Evolutionary conservation across 2,329 filamentous ascomycete species (phyloP), one percentile per base, ranked within the genome.

Genomic region (Alternaria longipes): DNA sequence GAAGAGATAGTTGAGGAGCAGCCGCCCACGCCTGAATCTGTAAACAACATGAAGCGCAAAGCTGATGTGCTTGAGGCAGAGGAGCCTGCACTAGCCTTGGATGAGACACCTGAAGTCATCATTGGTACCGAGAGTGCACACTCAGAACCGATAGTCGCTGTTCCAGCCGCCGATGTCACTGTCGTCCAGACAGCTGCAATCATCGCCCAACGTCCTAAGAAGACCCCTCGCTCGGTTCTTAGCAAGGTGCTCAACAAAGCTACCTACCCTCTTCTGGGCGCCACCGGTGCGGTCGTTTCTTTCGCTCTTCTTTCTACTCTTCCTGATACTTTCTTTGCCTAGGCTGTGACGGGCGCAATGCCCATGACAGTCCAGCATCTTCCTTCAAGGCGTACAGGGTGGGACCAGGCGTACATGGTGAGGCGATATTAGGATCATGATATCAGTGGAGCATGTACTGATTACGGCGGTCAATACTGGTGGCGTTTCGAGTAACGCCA

Each of bases 1-100:
- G 63, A 68, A 1, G 74, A 77, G 50, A 76, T 76, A 41, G 72
- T 76, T 5, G 75, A 77, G 22, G 65, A 73, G 32, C 70, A 76
- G 34, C 74, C 76, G 16, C 71, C 66, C 6, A 75, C 74, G 1
- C 72, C 75, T 3, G 68, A 65, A 8, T 75, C 74, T 22, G 53
- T 73, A 3, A 71, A 66, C 3, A 63, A 60, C 45, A 54, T 69
- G 54, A 78, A 78, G 65, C 75, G 75, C 16, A 78, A 76, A 38
- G 75, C 74, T 3, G 72, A 76, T 22, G 70, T 66, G 1, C 40
- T 74, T 5, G 70, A 70, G 1, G 60, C 63, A 18, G 62, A 65
- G 5, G 63, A 70, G 11, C 50, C 28, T 9, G 2, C 16, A n/a
- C 24, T 46, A 3, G 12, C 18, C 16, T 18, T 32, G 9, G 26